A percentile compares a stretch with the other conserved stretches of the same genome.
These are phyloP conservation scores for Dioscorea zingiberensis DNA, from an alignment of 106 monocot genomes.

Conservation along the genomic window DNA sequence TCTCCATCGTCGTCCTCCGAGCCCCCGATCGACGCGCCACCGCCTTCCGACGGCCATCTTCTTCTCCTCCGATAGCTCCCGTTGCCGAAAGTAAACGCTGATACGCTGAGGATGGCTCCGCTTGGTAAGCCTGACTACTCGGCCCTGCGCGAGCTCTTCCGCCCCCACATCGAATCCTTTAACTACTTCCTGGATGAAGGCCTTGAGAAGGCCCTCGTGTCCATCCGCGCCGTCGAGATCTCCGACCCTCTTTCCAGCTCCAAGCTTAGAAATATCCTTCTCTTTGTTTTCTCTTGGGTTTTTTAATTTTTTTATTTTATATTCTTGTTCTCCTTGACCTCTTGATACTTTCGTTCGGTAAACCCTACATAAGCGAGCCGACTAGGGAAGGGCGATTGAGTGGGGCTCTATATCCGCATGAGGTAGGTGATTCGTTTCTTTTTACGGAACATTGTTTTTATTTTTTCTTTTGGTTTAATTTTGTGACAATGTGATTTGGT, in stretches of 20 bases:
- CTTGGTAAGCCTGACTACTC: slow-evolving; percentile 17
- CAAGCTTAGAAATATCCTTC: slow-evolving; percentile 79
- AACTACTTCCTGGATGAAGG: slow-evolving; percentile 83
- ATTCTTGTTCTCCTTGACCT: slow-evolving; percentile 32
- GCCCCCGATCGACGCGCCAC: too few relatives aligned
- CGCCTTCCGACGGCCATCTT: too few relatives aligned
- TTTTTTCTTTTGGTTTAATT: background rate
- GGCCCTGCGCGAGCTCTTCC: slow-evolving; percentile 52
- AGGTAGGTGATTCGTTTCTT: slow-evolving; percentile 20
- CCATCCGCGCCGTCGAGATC: slow-evolving; percentile 45
- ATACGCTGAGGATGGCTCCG: background rate
- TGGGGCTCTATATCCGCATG: slow-evolving; percentile 42
- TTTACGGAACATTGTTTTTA: background rate
- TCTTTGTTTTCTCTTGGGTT: background rate
- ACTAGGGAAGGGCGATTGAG: slow-evolving; percentile 22
- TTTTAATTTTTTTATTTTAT: background rate
- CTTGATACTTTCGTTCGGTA: slow-evolving; percentile 47
- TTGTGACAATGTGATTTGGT: background rate
- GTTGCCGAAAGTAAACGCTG: too few relatives aligned
- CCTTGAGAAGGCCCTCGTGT: slow-evolving; percentile 40
- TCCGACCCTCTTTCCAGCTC: slow-evolving; percentile 16
- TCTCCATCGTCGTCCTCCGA: too few relatives aligned
- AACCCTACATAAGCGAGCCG: slow-evolving; percentile 33
- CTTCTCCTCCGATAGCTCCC: too few relatives aligned
- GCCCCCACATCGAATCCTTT: slow-evolving; percentile 87